A percentile compares a stretch with the other conserved stretches of the same genome.
These are phyloP conservation scores for Areca catechu DNA, from an alignment of 176 grass and related monocot species.

Conservation along the genomic window DNA sequence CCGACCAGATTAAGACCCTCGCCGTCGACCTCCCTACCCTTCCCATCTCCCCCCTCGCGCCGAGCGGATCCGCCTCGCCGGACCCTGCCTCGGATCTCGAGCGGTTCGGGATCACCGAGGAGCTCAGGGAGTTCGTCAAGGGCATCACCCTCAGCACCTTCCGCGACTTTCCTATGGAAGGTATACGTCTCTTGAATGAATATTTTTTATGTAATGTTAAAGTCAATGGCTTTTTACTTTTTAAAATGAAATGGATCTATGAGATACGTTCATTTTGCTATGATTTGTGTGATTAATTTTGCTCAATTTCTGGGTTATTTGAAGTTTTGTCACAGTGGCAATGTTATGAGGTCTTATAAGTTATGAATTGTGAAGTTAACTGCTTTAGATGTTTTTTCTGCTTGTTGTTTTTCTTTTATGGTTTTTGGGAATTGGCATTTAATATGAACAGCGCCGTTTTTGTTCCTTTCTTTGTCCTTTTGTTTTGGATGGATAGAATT, in stretches of 20 bases:
- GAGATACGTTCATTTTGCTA: too few species aligned
- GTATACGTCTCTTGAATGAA: conserved; percentile 29
- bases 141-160: conserved; percentile 89
- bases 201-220: conserved; percentile 3
- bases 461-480: too few species aligned
- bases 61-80: conserved; percentile 11
- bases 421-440: too few species aligned
- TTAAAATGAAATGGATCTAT: too few species aligned
- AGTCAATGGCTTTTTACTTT: background rate
- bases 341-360: background rate
- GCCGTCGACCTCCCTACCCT: conserved; percentile 64
- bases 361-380: conserved; percentile 1
- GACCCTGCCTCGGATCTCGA: conserved; percentile 42
- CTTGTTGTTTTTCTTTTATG: too few species aligned
- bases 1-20: conserved; percentile 90
- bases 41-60: conserved; percentile 45
- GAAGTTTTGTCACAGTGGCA: too few species aligned
- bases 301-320: too few species aligned
- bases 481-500: too few species aligned
- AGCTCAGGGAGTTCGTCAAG: conserved; percentile 90
- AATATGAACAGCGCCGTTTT: too few species aligned
- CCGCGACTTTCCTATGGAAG: conserved; percentile 89
- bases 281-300: too few species aligned
- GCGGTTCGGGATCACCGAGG: conserved; percentile 62
- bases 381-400: too few species aligned